Conservation (phyloP, 2,329 filamentous ascomycete genomes). For the Aspergillus terreus region DNA sequence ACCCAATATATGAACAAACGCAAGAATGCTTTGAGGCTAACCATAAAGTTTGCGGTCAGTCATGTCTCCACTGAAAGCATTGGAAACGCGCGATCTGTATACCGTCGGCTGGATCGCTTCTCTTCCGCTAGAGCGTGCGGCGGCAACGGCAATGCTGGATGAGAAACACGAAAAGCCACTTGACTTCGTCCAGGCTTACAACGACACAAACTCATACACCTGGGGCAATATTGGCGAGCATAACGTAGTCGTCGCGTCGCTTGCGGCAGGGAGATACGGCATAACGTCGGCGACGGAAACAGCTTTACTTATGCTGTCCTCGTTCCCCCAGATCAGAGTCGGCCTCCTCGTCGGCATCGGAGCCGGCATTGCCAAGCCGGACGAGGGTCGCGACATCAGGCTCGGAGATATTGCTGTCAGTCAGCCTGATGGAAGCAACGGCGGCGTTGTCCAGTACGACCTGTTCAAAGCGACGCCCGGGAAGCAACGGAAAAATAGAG, state of each 20-base stretch:
- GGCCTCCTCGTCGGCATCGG: constrained; percentile 22
- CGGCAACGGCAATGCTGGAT: constrained; percentile 10
- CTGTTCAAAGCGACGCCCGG: constrained; percentile 11
- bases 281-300: constrained; percentile 9
- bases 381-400: constrained; percentile 18
- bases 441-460: constrained; percentile 25
- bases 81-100: constrained; percentile 3
- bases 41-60: neutral
- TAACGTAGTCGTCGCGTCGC: constrained; percentile 12
- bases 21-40: neutral
- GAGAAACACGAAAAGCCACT: constrained; percentile 14
- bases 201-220: constrained; percentile 11
- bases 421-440: constrained; percentile 1
- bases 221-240: constrained; percentile 13
- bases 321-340: constrained; percentile 14
- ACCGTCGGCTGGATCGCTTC: constrained; percentile 4
- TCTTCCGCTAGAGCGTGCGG: constrained; percentile 3
- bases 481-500: constrained; percentile 8
- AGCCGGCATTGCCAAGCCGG: constrained; percentile 15
- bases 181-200: constrained; percentile 2
- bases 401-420: constrained; percentile 20
- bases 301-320: constrained; percentile 8
- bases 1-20: too few species aligned
- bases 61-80: neutral
- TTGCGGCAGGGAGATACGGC: constrained; percentile 10